A percentile compares a stretch with the other conserved stretches of the same genome.
phyloP scores from a whole-genome alignment of 208 protist genomes.

The Crithidia thermophila region DNA sequence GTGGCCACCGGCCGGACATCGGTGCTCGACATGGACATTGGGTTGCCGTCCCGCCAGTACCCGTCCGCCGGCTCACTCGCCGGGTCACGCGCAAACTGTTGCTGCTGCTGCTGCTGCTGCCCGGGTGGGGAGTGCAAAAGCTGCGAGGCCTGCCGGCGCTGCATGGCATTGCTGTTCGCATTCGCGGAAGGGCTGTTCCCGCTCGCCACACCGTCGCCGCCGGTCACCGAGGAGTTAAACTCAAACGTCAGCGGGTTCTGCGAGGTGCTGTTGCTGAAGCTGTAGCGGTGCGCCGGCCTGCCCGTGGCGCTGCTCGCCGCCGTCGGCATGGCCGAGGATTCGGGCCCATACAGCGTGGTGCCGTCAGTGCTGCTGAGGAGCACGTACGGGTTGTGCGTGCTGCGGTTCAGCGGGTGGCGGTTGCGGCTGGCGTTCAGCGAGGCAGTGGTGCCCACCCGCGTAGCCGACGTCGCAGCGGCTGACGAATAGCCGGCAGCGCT shows the following conservation, averaged over 20 bases:
- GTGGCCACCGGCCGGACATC: constrained; percentile 18
- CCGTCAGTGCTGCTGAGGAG: constrained; percentile 29
- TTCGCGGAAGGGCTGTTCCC: constrained; percentile 14
- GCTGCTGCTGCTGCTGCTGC: constrained; percentile 6
- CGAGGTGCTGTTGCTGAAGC: constrained; percentile 46
- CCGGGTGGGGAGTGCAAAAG: not conserved
- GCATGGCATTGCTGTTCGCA: not conserved
- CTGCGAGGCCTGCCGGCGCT: constrained; percentile 13
- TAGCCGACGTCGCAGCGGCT: not conserved
- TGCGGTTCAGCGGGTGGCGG: constrained; percentile 25
- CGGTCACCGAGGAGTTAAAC: constrained; percentile 24
- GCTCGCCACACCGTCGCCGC: not conserved
- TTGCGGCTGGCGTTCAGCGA: constrained; percentile 17
- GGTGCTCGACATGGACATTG: constrained; percentile 22
- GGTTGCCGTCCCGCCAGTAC: constrained; percentile 30
- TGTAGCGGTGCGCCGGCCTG: constrained; percentile 19
- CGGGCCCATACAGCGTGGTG: not conserved
- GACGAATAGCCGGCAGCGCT: not conserved
- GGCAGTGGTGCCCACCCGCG: not conserved
- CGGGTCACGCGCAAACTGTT: not conserved
- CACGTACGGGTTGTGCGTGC: constrained; percentile 40
- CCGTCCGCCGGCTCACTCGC: constrained; percentile 2
- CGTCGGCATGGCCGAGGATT: not conserved
- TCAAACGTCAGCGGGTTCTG: constrained; percentile 41
- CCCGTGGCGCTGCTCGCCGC: constrained; percentile 14